phyloP scores from a whole-genome alignment of 2,329 filamentous ascomycete species.

The Escovopsis weberi region DNA sequence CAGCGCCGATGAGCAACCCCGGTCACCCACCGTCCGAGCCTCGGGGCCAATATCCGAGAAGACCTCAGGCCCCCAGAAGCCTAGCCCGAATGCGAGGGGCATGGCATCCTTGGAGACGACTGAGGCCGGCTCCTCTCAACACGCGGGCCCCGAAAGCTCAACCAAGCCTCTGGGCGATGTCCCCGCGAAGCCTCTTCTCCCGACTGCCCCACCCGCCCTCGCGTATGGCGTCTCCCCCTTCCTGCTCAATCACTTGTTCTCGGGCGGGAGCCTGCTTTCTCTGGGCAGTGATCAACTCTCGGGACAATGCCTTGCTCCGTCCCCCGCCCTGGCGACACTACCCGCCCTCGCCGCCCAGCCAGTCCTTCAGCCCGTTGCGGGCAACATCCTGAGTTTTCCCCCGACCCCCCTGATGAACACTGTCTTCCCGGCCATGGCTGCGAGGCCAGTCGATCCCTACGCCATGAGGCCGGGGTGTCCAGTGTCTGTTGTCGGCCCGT shows the following conservation, averaged over 20 bases:
- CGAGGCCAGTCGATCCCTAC: background rate
- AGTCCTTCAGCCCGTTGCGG: constrained; percentile 1
- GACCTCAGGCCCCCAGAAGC: background rate
- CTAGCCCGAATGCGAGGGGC: background rate
- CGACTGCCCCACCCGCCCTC: background rate
- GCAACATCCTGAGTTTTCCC: constrained; percentile 1
- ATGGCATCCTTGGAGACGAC: background rate
- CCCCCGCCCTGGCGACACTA: background rate
- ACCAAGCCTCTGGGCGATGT: too few relatives aligned
- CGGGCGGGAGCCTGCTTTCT: background rate
- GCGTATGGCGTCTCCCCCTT: background rate
- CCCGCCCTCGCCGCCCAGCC: background rate
- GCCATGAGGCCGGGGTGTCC: background rate
- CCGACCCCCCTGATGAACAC: background rate
- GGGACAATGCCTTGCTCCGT: background rate
- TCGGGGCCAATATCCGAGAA: background rate
- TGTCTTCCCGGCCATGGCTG: background rate
- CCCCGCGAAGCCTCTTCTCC: background rate
- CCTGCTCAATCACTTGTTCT: background rate
- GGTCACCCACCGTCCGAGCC: background rate
- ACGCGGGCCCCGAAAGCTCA: too few relatives aligned
- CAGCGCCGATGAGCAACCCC: background rate
- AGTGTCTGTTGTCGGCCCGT: background rate
- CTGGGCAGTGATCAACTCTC: background rate
- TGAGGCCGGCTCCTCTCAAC: too few relatives aligned